A percentile compares a stretch with the other conserved stretches of the same genome.
phyloP scores from a whole-genome alignment of 352 stramenopile genomes.

The Aphanomyces cochlioides region DNA sequence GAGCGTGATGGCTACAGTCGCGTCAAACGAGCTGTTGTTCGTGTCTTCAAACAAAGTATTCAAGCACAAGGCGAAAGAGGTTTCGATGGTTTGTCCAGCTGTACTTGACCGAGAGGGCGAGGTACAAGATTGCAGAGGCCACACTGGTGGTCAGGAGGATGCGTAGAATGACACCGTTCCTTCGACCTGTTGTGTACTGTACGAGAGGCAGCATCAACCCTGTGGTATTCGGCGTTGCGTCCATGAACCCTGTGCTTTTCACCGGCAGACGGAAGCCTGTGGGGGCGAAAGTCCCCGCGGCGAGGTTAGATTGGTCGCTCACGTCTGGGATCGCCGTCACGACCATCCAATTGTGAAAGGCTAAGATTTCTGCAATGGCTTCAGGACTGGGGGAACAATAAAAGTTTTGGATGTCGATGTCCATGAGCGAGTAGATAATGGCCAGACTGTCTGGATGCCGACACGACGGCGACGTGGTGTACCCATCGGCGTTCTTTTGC shows the following conservation, averaged over 20 bases:
- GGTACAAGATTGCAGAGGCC: background rate
- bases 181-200: background rate
- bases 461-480: background rate
- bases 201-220: background rate
- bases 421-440: background rate
- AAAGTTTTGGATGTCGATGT: too few relatives aligned
- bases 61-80: background rate
- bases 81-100: background rate
- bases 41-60: background rate
- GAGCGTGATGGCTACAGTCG: background rate
- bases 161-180: background rate
- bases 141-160: background rate
- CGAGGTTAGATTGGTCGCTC: background rate
- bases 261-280: background rate
- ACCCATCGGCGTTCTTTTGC: background rate
- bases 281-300: background rate
- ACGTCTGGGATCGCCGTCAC: background rate
- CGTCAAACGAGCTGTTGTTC: background rate
- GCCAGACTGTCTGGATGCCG: background rate
- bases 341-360: background rate
- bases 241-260: background rate
- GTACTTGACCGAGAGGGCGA: background rate
- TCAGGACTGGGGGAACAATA: background rate
- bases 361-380: background rate
- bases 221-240: background rate